Conservation (phyloP, 805 yeast species). For the Clavispora carvajalis region DNA sequence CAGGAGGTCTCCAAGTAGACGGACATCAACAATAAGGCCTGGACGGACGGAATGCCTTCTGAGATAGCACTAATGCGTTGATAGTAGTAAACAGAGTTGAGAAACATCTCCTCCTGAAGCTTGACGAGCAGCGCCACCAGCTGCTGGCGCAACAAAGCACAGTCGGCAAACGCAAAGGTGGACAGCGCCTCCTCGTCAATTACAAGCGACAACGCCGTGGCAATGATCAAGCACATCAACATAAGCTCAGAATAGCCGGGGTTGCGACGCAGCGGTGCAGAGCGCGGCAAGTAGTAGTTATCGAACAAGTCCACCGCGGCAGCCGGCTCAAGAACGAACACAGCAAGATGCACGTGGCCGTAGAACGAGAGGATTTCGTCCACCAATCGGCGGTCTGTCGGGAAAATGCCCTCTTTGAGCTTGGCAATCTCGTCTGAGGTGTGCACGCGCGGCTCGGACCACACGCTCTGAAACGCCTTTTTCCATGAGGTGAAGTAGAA, state of each 20-base stretch:
- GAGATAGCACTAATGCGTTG: slow-evolving; percentile 45
- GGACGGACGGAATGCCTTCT: slow-evolving; percentile 48
- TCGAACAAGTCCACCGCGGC: slow-evolving; percentile 19
- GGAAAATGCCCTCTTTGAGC: slow-evolving; percentile 10
- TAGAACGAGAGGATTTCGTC: slow-evolving; percentile 21
- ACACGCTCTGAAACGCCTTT: slow-evolving; percentile 6
- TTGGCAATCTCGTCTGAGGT: slow-evolving; percentile 7
- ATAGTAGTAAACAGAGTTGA: slow-evolving; percentile 34
- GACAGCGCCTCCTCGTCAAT: background rate
- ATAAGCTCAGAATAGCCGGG: slow-evolving; percentile 29
- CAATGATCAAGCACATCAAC: slow-evolving; percentile 26
- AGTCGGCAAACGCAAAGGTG: too few relatives aligned
- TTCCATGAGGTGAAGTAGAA: slow-evolving; percentile 17
- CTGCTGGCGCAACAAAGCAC: background rate
- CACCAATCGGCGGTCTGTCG: slow-evolving; percentile 19
- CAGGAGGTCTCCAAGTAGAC: slow-evolving; percentile 23
- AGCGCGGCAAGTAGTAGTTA: slow-evolving; percentile 15
- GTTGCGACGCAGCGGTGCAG: slow-evolving; percentile 9
- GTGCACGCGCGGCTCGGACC: slow-evolving; percentile 10
- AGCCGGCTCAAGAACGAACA: slow-evolving; percentile 14
- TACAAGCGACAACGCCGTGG: slow-evolving; percentile 3
- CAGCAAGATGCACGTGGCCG: slow-evolving; percentile 16
- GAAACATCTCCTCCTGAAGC: slow-evolving; percentile 10
- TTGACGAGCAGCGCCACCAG: slow-evolving; percentile 4
- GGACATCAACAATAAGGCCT: slow-evolving; percentile 46